phyloP scores from a whole-genome alignment of 2,329 filamentous ascomycete species.

The Coniella lustricola region DNA sequence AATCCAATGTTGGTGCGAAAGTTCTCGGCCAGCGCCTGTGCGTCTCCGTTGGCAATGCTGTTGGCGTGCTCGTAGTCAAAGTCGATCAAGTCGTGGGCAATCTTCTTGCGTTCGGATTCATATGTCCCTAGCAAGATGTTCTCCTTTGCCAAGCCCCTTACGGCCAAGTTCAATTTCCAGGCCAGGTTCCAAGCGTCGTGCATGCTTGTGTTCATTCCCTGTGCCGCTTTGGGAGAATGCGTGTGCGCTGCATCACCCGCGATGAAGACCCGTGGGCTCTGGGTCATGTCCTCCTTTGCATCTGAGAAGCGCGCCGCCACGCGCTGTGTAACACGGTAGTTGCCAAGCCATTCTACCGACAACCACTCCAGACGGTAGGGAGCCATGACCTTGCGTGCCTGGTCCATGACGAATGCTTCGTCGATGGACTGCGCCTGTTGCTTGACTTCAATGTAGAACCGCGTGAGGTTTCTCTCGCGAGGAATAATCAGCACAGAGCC shows the following conservation, averaged over 20 bases:
- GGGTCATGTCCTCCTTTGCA: constrained; percentile 21
- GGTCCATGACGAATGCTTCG: constrained; percentile 64
- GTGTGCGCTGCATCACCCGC: constrained; percentile 66
- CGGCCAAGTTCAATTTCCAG: constrained; percentile 45
- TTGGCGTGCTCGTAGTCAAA: constrained; percentile 53
- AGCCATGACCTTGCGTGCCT: constrained; percentile 53
- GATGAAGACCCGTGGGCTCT: constrained; percentile 53
- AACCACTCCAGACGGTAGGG: constrained; percentile 52
- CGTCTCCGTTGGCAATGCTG: constrained; percentile 54
- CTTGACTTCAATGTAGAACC: constrained; percentile 54
- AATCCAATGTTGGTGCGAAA: constrained; percentile 66
- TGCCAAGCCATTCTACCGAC: constrained; percentile 63
- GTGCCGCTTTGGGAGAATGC: constrained; percentile 64
- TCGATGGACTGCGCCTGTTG: constrained; percentile 33
- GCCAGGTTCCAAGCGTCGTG: constrained; percentile 55
- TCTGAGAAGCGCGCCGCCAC: constrained; percentile 64
- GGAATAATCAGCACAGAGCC: constrained; percentile 68
- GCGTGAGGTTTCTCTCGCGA: constrained; percentile 64
- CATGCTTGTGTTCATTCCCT: constrained; percentile 59
- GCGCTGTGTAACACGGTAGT: constrained; percentile 64
- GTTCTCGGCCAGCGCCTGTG: constrained; percentile 56
- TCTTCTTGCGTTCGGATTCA: constrained; percentile 55
- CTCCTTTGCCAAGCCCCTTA: constrained; percentile 49
- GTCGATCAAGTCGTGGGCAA: constrained; percentile 52
- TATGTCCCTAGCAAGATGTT: constrained; percentile 50